Evolutionary conservation across 257 asterid species (phyloP), one percentile per base, ranked within the genome.

Genomic region (Solanum etuberosum): DNA sequence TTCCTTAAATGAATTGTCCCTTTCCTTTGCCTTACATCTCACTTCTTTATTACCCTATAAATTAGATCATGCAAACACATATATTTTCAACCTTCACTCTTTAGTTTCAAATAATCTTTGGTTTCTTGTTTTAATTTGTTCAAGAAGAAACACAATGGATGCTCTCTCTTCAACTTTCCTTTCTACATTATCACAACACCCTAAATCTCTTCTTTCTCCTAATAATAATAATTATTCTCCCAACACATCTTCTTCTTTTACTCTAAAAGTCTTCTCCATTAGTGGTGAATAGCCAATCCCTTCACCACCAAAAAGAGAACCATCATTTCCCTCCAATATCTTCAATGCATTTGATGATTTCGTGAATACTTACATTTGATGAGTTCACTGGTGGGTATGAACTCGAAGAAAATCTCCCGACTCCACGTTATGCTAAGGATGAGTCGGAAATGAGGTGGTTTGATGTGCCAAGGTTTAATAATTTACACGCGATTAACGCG

Each of bases 401-500:
- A 93, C 86, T 90, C 90, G 5, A 89, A 89, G 18, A 94, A 94
- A 88, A 90, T 93, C 3, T 93, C 98, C 0, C 89, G 98, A 4
- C 77, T 95, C 96, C 95, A 18, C 77, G 96, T 78, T 89, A 95
- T 84, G 98, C 96, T 1, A 80, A 54, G 85, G 94, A 93, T 31
- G 98, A 92, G 63, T 86, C 94, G 23, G 92, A 88, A 74, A 95
- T 95, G 93, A 90, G 86, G 88, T 95, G 83, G 83, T 77, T 94
- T 32, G 95, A 95, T 71, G 97, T 91, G n/a, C 88, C 94, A 40
- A 97, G 97, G 3, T 88, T 95, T 34, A 95, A 92, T 63, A 5
- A 42, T 0, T 25, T 93, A 2, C 98, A 95, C 76, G 93, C 91
- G 18, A 91, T 91, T 34, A 95, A 92, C 71, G 95, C 97, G 5